Evolutionary conservation across 345 rosid genomes (phyloP), one percentile per base, ranked within the genome.

Genomic region (Boechera retrofracta): DNA sequence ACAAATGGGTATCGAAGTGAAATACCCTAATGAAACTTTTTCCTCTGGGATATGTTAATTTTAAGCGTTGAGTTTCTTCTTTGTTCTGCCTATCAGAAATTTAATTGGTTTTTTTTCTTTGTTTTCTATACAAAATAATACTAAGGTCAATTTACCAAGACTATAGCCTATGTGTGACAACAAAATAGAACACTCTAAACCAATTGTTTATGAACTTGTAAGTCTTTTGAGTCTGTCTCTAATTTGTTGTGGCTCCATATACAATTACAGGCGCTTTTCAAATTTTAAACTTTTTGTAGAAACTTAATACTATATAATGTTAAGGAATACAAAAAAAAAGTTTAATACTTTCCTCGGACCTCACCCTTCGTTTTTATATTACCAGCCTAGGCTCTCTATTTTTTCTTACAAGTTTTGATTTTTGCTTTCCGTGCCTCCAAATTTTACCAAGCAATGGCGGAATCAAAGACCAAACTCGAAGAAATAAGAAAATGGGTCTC

Each of bases 401-500:
- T 21, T 21, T 21, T 21, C 24, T 21, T 21, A 21, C 24, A 21
- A 21, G 24, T 21, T 21, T 21, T 21, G 24, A 21, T 21, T 21
- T 21, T 21, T 21, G 24, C 24, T 21, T 21, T 21, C 24, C 32
- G 12, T 35, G 49, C 18, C 58, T 57, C 21, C 32, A 33, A 6
- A 42, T 44, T 21, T 67, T 32, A 58, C 36, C 39, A 51, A 7
- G 35, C 58, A 73, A 88, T 93, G 96, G 85, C 83, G 48, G 98
- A 88, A 13, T 49, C 85, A 6, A 88, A 84, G 84, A 82, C 75
- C 73, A 87, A 80, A 52, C 1, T 87, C 9, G 85, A 83, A 52
- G 83, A 96, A 13, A 29, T 79, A 0, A 85, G 93, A 81, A 84
- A 83, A 74, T 93, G 97, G 98, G 69, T 93, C 66, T 85, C 81